phyloP scores from a whole-genome alignment of 805 yeast species.

The Pichia cephalocereana region DNA sequence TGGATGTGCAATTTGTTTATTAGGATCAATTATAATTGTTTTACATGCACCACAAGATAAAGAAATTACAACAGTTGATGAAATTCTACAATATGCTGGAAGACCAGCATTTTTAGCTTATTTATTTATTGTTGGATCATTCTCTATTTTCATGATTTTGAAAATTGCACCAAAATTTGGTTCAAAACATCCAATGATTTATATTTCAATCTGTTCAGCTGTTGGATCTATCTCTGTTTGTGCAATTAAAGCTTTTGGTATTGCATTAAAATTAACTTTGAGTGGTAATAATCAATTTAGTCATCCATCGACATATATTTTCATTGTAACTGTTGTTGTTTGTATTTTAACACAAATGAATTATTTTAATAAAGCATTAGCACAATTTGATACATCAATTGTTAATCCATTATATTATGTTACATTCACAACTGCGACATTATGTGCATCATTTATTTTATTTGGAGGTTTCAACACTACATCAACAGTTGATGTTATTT shows the following conservation, averaged over 20 bases:
- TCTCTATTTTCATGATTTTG: slow-evolving; percentile 72
- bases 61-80: slow-evolving; percentile 81
- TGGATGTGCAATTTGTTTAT: slow-evolving; percentile 86
- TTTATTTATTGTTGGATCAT: slow-evolving; percentile 50
- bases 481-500: slow-evolving; percentile 67
- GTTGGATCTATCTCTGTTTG: slow-evolving; percentile 89
- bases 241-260: slow-evolving; percentile 89
- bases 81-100: slow-evolving; percentile 70
- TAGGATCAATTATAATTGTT: slow-evolving; percentile 83
- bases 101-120: slow-evolving; percentile 70
- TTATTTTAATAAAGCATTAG: slow-evolving; percentile 86
- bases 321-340: slow-evolving; percentile 64
- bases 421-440: slow-evolving; percentile 81
- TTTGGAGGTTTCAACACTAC: slow-evolving; percentile 85
- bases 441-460: slow-evolving; percentile 75
- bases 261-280: slow-evolving; percentile 77
- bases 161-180: slow-evolving; percentile 78
- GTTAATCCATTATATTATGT: slow-evolving; percentile 89
- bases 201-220: slow-evolving; percentile 79
- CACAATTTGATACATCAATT: slow-evolving; percentile 86
- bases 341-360: slow-evolving; percentile 90
- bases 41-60: slow-evolving; percentile 93
- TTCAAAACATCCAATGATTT: slow-evolving; percentile 74
- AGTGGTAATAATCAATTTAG: slow-evolving; percentile 83
- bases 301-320: slow-evolving; percentile 75